phyloP scores from a whole-genome alignment of 768 basidiomycete genomes.

The Lactarius trivialis region DNA sequence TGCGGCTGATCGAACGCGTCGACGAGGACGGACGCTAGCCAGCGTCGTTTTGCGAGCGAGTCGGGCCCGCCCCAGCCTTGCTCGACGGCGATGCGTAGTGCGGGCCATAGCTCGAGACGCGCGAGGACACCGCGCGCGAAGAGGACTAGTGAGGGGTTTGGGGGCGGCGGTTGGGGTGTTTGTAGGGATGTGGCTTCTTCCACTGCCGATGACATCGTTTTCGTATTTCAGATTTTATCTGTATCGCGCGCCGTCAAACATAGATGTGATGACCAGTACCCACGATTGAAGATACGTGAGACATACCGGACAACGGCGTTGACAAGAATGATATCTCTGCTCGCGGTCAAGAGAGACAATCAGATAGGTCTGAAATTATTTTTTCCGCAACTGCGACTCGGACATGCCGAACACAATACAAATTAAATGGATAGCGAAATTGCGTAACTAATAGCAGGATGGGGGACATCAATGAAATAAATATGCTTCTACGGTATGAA shows the following conservation, averaged over 20 bases:
- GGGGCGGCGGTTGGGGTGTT: slow-evolving; percentile 24
- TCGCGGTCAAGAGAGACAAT: not conserved
- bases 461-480: slow-evolving; percentile 2
- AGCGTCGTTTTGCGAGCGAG: slow-evolving; percentile 64
- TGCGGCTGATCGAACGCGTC: slow-evolving; percentile 55
- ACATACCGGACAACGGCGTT: not conserved
- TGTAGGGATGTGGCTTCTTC: slow-evolving; percentile 12
- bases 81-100: slow-evolving; percentile 77
- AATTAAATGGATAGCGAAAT: slow-evolving; percentile 13
- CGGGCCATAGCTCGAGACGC: slow-evolving; percentile 78
- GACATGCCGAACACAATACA: slow-evolving; percentile 10
- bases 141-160: slow-evolving; percentile 48
- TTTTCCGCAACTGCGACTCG: not conserved
- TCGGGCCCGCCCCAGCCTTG: slow-evolving; percentile 83
- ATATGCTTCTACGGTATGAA: not conserved
- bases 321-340: not conserved
- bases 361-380: slow-evolving; percentile 3
- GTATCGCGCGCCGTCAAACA: not conserved
- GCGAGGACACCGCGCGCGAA: slow-evolving; percentile 87
- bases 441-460: slow-evolving; percentile 1
- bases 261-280: not conserved
- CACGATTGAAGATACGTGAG: too few species aligned
- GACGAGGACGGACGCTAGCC: slow-evolving; percentile 77
- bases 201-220: slow-evolving; percentile 3
- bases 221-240: not conserved